Percentiles rank a stretch among this genome's conserved stretches.
Conservation (phyloP, 1,284 basidiomycete genomes). For the Violaceomyces palustris region DNA sequence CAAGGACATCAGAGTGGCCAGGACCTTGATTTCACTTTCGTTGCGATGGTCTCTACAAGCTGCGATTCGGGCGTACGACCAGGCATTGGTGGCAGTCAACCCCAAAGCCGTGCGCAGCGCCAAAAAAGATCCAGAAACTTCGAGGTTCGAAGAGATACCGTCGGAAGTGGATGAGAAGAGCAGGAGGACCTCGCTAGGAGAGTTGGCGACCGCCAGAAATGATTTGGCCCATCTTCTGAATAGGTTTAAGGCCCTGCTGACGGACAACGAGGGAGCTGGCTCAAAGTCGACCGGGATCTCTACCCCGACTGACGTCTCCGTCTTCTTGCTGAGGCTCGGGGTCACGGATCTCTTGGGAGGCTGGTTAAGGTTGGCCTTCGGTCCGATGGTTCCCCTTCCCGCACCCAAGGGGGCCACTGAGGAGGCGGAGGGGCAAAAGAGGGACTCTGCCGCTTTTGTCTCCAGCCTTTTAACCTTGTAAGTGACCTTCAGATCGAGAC, state of each 20-base stretch:
- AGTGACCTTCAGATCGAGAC: too few relatives aligned
- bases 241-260: not conserved
- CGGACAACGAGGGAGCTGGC: not conserved
- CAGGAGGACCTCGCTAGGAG: not conserved
- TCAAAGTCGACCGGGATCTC: not conserved
- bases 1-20: constrained; percentile 23
- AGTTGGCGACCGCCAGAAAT: constrained; percentile 6
- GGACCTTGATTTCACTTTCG: constrained; percentile 17
- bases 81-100: constrained; percentile 3
- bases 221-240: constrained; percentile 5
- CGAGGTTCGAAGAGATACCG: constrained; percentile 21
- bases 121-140: not conserved
- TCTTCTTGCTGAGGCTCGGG: too few relatives aligned
- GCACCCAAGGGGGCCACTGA: too few relatives aligned
- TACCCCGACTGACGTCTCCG: too few relatives aligned
- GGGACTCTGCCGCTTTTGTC: not conserved
- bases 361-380: too few relatives aligned
- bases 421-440: not conserved
- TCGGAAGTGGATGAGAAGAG: constrained; percentile 11
- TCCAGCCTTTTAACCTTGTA: constrained; percentile 1
- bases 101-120: constrained; percentile 5
- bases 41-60: constrained; percentile 16
- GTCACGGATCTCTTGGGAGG: too few relatives aligned
- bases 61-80: constrained; percentile 15
- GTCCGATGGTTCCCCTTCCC: too few relatives aligned